A percentile compares a stretch with the other conserved stretches of the same genome.
These are phyloP conservation scores for Sphagnum tenellum DNA, from an alignment of 225 moss, liverwort and hornwort species.

Conservation along the genomic window DNA sequence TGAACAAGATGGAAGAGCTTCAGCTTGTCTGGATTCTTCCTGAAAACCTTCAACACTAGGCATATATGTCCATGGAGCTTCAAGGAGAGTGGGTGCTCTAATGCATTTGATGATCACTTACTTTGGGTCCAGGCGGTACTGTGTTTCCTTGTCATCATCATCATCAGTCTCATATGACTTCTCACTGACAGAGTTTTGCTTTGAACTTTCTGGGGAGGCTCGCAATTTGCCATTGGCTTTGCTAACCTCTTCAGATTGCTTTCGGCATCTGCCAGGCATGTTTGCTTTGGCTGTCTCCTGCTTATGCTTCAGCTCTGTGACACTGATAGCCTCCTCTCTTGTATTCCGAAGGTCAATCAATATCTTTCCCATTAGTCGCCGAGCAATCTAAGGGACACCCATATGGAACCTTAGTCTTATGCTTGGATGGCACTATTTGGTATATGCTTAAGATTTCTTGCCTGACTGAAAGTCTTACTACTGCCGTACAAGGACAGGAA, in stretches of 20 bases:
- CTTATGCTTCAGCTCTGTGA: constrained; percentile 75
- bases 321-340: constrained; percentile 87
- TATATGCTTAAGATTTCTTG: not conserved
- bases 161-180: constrained; percentile 80
- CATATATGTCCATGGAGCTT: no score
- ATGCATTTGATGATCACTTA: constrained; percentile 18
- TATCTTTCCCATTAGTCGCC: constrained; percentile 91
- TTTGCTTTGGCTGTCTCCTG: constrained; percentile 28
- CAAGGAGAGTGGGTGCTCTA: no score
- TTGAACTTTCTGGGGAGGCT: constrained; percentile 39
- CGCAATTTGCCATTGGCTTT: constrained; percentile 59
- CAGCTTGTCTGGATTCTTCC: no score
- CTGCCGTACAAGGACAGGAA: no score
- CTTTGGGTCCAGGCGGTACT: constrained; percentile 96
- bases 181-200: constrained; percentile 48
- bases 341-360: constrained; percentile 95
- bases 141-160: constrained; percentile 95
- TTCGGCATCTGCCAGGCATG: constrained; percentile 38
- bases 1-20: constrained; percentile 2
- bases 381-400: constrained; percentile 58
- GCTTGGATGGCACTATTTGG: not conserved
- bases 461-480: no score
- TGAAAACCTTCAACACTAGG: no score
- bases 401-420: not conserved
- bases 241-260: constrained; percentile 34